These are phyloP conservation scores for Leccinum olivaceopallidum DNA, from an alignment of 768 basidiomycete genomes.

Conservation along the genomic window DNA sequence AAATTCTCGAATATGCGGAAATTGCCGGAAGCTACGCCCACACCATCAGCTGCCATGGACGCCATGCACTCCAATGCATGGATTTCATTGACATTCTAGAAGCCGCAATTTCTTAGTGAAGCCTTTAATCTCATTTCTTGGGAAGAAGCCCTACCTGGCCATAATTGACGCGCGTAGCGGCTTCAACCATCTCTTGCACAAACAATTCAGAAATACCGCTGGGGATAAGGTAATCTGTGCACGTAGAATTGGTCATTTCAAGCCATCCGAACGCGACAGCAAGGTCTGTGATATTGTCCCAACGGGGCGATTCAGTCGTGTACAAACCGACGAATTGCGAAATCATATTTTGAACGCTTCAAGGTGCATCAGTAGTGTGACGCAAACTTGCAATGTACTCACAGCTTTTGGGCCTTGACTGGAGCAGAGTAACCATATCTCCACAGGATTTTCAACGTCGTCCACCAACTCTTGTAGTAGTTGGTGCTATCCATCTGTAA, in stretches of 20 bases:
- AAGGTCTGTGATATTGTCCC: slow-evolving; percentile 61
- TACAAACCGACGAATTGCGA: slow-evolving; percentile 59
- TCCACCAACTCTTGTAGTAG: slow-evolving; percentile 56
- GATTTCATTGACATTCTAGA: slow-evolving; percentile 64
- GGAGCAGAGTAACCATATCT: slow-evolving; percentile 73
- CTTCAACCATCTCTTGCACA: slow-evolving; percentile 74
- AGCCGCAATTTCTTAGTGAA: background rate
- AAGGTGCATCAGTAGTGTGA: slow-evolving; percentile 3
- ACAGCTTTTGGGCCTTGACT: slow-evolving; percentile 56
- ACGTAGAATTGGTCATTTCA: slow-evolving; percentile 48
- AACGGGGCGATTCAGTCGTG: slow-evolving; percentile 50
- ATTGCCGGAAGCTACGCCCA: slow-evolving; percentile 76
- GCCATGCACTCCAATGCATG: slow-evolving; percentile 75
- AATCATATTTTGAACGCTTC: slow-evolving; percentile 58
- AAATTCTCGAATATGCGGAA: slow-evolving; percentile 84
- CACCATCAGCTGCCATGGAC: slow-evolving; percentile 72
- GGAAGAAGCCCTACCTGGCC: slow-evolving; percentile 52
- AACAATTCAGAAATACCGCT: slow-evolving; percentile 60
- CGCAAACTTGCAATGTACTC: slow-evolving; percentile 18
- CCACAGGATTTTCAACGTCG: slow-evolving; percentile 71
- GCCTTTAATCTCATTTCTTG: background rate
- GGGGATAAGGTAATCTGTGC: slow-evolving; percentile 53
- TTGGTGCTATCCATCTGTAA: slow-evolving; percentile 43
- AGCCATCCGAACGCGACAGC: slow-evolving; percentile 54
- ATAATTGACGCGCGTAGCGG: slow-evolving; percentile 82